phyloP scores from a whole-genome alignment of 2,329 filamentous ascomycete species.

The Trematosphaeria pertusa region DNA sequence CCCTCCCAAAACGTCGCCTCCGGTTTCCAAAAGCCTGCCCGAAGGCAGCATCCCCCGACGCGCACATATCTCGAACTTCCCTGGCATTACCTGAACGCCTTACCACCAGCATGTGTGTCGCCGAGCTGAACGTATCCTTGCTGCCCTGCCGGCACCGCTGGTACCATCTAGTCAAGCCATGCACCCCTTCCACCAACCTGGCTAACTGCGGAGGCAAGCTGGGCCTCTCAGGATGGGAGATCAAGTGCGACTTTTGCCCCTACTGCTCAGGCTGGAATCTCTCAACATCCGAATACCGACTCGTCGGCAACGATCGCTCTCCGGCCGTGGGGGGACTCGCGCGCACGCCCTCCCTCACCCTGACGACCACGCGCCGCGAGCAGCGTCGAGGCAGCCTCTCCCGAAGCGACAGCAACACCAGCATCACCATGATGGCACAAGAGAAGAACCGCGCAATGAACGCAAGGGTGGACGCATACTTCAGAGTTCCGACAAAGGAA shows the following conservation, averaged over 20 bases:
- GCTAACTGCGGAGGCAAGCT: constrained; percentile 55
- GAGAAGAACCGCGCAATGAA: constrained; percentile 51
- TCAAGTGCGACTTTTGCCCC: constrained; percentile 55
- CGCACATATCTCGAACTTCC: constrained; percentile 34
- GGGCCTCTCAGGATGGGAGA: constrained; percentile 58
- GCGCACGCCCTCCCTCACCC: constrained; percentile 47
- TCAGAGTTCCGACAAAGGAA: constrained; percentile 35
- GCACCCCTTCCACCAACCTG: constrained; percentile 53
- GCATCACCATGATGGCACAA: constrained; percentile 45
- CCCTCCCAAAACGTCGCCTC: constrained; percentile 31
- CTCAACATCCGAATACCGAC: constrained; percentile 53
- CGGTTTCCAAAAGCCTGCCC: constrained; percentile 23
- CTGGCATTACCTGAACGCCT: constrained; percentile 34
- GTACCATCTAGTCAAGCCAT: constrained; percentile 56
- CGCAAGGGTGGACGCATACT: constrained; percentile 48
- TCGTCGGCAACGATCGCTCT: constrained; percentile 51
- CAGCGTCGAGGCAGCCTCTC: constrained; percentile 46
- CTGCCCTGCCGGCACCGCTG: constrained; percentile 57
- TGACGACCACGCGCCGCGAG: constrained; percentile 46
- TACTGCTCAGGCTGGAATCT: constrained; percentile 53
- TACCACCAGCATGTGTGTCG: constrained; percentile 54
- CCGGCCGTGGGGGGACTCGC: constrained; percentile 51
- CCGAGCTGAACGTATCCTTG: constrained; percentile 57
- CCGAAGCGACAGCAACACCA: constrained; percentile 45
- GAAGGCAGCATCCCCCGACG: constrained; percentile 28